phyloP scores from a whole-genome alignment of 2,329 filamentous ascomycete species.

The Cladosporium phlei region DNA sequence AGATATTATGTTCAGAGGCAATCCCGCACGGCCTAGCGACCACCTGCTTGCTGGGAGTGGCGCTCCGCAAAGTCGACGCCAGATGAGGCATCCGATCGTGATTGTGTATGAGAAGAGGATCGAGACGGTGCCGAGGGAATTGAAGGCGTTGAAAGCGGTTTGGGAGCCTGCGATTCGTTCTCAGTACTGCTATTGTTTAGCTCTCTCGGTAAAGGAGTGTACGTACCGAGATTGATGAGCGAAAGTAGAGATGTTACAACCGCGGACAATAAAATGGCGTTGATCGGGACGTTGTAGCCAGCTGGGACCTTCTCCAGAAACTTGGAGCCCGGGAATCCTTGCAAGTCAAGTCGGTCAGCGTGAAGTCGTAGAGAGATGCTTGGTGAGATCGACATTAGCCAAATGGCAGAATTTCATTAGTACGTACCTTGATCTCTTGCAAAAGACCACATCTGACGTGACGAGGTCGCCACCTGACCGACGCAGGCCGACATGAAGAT shows the following conservation, averaged over 20 bases:
- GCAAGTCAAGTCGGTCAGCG: slow-evolving; percentile 18
- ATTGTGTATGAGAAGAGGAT: slow-evolving; percentile 15
- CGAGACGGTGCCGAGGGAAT: slow-evolving; percentile 10
- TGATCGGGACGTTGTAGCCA: slow-evolving; percentile 6
- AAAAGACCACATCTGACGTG: slow-evolving; percentile 14
- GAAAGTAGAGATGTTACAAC: slow-evolving; percentile 1
- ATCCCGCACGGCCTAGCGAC: slow-evolving; percentile 14
- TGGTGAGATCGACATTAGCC: too few relatives aligned
- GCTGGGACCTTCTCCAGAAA: slow-evolving; percentile 1
- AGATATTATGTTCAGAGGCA: slow-evolving; percentile 19
- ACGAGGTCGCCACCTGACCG: slow-evolving; percentile 2
- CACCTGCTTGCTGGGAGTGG: slow-evolving; percentile 12
- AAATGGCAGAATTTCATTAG: too few relatives aligned
- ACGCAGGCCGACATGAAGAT: slow-evolving; percentile 5
- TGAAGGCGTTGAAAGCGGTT: slow-evolving; percentile 8
- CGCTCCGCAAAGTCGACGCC: slow-evolving; percentile 12
- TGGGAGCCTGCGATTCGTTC: neutral
- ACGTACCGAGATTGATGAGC: slow-evolving; percentile 9
- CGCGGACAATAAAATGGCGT: slow-evolving; percentile 2
- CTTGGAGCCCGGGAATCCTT: neutral
- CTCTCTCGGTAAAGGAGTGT: too few relatives aligned
- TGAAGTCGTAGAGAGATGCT: too few relatives aligned
- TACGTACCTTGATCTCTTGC: slow-evolving; percentile 5
- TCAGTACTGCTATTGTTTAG: too few relatives aligned
- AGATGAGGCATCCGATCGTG: slow-evolving; percentile 15